Evolutionary conservation across 192 early-diverging fungal genomes (phyloP), one percentile per base, ranked within the genome.

Genomic region (Backusella westeae): DNA sequence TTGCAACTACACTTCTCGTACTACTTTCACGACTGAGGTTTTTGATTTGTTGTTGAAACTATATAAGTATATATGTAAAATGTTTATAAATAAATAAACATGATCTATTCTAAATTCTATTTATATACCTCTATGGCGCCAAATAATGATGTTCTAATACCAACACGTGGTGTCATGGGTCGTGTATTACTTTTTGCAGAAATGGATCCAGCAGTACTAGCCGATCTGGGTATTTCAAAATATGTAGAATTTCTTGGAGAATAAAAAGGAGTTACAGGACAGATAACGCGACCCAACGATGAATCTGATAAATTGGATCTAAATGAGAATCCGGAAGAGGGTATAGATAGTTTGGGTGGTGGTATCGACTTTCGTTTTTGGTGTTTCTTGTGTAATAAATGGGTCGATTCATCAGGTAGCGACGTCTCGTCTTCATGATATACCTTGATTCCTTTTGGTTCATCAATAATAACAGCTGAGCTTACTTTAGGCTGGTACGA

Each of bases 41-140:
- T 70, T n/a, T 65, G 34, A 72, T 65, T 39, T 77, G 76, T 66
- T 77, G 69, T 53, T 77, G 76, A 69, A 77, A 77, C 69, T 77
- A 32, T 7, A 32, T 9, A 63, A 10, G 14, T 9, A 63, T 6
- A 6, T 53, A 59, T 23, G 8, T 38, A 38, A 9, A 23, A 65
- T 36, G 26, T 35, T 26, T 21, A 21, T 34, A 73, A 35, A 73
- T 26, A 26, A 32, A 29, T 12, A 63, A 26, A 63, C 7, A 26
- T 26, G 17, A 59, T 49, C 17, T 21, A 32, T 12, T n/a, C 6
- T 23, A 8, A 67, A 75, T 34, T 42, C 23, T 39, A 49, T 41
- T 17, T 66, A 12, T 35, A 66, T 78, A 85, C 84, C 83, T 89
- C 88, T 9, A 89, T 78, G 1, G 88, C 88, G 32, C 84, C 78